These are phyloP conservation scores for Penicillium sp. DNA, from an alignment of 2,329 filamentous ascomycete genomes.

Conservation along the genomic window DNA sequence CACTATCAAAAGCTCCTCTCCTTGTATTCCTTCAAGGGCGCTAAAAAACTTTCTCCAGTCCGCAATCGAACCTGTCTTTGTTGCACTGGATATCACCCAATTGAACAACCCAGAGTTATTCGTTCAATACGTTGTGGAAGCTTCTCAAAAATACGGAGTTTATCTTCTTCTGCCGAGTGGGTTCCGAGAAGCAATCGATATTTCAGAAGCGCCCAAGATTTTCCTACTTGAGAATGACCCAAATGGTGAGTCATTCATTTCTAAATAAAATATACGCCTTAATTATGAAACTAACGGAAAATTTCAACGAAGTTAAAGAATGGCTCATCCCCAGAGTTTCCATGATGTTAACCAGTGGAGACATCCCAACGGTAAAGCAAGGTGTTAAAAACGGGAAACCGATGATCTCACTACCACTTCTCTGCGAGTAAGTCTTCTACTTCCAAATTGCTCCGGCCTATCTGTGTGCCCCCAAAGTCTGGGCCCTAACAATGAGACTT, in stretches of 20 bases:
- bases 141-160: background rate
- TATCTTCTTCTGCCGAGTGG: background rate
- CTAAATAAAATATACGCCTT: background rate
- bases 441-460: background rate
- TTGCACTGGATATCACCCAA: background rate
- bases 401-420: constrained; percentile 5
- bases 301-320: background rate
- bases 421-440: constrained; percentile 5
- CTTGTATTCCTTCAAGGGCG: background rate
- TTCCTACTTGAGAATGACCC: background rate
- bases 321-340: background rate
- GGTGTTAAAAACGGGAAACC: constrained; percentile 1
- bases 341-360: background rate
- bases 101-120: background rate
- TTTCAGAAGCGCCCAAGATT: background rate
- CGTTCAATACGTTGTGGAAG: background rate
- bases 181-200: background rate
- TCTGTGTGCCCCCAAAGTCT: background rate
- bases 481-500: too few species aligned
- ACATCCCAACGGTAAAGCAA: background rate
- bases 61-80: background rate
- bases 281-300: background rate
- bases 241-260: background rate
- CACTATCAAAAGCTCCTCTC: too few species aligned
- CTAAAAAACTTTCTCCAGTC: background rate